phyloP scores from a whole-genome alignment of 306 rosid genomes.

The Casuarina cunninghamiana region DNA sequence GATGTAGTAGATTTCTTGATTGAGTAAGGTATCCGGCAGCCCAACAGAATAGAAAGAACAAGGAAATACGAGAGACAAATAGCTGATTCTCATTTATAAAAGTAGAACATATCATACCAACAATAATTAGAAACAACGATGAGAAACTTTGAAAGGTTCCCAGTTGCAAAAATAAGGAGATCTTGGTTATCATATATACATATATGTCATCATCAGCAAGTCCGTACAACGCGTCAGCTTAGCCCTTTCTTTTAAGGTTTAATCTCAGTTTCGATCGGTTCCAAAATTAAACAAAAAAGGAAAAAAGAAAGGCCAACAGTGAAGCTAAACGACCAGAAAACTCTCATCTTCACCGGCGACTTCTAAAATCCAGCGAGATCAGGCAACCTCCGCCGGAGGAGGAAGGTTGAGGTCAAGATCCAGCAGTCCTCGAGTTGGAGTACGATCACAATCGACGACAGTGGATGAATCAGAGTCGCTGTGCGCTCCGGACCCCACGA shows the following conservation, averaged over 20 bases:
- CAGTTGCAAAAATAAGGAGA: conserved; percentile 35
- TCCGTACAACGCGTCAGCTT: conserved; percentile 32
- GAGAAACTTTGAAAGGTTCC: conserved; percentile 33
- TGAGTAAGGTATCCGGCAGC: too few relatives aligned
- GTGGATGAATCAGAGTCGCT: conserved; percentile 61
- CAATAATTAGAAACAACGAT: conserved; percentile 30
- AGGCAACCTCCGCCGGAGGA: conserved; percentile 64
- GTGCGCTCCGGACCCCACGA: conserved; percentile 11
- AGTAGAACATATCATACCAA: conserved; percentile 7
- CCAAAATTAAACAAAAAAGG: neutral
- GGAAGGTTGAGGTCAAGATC: conserved; percentile 76
- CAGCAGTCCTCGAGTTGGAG: conserved; percentile 30
- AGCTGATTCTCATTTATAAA: neutral
- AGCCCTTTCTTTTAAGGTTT: conserved; percentile 3
- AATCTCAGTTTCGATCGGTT: neutral
- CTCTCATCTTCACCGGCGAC: neutral
- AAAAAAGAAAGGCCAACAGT: neutral
- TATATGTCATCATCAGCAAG: conserved; percentile 29
- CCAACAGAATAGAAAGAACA: neutral
- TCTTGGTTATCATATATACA: conserved; percentile 28
- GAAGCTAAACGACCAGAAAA: conserved; percentile 1
- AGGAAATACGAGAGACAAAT: neutral
- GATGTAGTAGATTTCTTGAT: too few relatives aligned
- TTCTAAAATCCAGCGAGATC: conserved; percentile 25
- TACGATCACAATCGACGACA: conserved; percentile 45